phyloP scores from a whole-genome alignment of 345 rosid species.

The Populus tremula region DNA sequence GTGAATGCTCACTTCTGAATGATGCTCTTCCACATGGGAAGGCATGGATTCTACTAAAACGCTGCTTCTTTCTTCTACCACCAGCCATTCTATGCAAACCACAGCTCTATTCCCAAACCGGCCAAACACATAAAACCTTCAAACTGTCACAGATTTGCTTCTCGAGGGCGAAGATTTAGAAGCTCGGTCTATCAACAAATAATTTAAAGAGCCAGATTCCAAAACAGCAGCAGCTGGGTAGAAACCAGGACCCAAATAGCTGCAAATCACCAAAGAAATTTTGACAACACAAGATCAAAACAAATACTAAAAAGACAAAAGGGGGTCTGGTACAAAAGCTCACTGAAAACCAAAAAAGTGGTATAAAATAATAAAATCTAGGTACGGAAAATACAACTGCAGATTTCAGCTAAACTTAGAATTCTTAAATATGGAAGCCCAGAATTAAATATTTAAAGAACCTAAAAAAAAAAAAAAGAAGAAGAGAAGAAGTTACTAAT shows the following conservation, averaged over 20 bases:
- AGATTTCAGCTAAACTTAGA: background rate
- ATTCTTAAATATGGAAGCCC: background rate
- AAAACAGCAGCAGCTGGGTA: constrained; percentile 1
- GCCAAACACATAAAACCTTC: constrained; percentile 9
- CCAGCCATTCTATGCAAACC: constrained; percentile 41
- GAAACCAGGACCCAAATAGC: background rate
- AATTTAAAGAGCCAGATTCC: constrained; percentile 1
- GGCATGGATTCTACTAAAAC: constrained; percentile 63
- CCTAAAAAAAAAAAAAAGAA: background rate
- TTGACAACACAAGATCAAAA: background rate
- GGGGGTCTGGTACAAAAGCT: background rate
- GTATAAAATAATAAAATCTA: background rate
- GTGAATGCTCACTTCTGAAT: constrained; percentile 63
- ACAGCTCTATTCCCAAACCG: background rate
- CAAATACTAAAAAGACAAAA: background rate
- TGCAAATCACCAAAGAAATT: background rate
- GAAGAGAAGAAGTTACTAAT: background rate
- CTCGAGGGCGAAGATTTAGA: background rate
- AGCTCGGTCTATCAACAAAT: background rate
- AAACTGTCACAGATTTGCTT: background rate
- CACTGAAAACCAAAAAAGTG: background rate
- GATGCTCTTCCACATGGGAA: constrained; percentile 61
- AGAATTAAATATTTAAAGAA: background rate
- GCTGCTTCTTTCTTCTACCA: constrained; percentile 58
- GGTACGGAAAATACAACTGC: background rate